These are phyloP conservation scores for Chrysoporthe cubensis DNA, from an alignment of 2,329 filamentous ascomycete genomes.

Conservation along the genomic window DNA sequence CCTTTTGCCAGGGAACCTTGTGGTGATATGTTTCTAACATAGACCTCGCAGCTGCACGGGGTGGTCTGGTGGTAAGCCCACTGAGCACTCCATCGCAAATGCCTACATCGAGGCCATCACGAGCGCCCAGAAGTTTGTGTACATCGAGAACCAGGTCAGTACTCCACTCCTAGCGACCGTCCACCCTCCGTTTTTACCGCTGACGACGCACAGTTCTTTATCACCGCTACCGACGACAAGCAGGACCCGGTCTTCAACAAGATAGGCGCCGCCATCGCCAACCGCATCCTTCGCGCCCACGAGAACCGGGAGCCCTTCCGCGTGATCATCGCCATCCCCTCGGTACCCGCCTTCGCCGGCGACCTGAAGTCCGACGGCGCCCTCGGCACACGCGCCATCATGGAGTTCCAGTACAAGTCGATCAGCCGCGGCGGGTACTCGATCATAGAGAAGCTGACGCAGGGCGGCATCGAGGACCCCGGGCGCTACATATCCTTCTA, in stretches of 20 bases:
- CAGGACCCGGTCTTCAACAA: conserved; percentile 77
- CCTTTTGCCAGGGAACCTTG: neutral
- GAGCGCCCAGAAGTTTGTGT: conserved; percentile 72
- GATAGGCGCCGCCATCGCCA: conserved; percentile 78
- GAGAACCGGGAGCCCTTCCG: conserved; percentile 69
- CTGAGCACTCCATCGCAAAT: conserved; percentile 80
- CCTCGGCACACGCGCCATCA: conserved; percentile 79
- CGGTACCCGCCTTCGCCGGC: conserved; percentile 81
- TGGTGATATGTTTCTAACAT: neutral
- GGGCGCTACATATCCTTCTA: conserved; percentile 80
- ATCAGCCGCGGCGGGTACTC: conserved; percentile 78
- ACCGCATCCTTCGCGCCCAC: conserved; percentile 74
- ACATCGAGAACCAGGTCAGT: conserved; percentile 73
- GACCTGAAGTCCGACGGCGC: conserved; percentile 74
- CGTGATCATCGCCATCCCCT: conserved; percentile 77
- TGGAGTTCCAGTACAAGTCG: conserved; percentile 84
- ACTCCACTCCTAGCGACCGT: too few relatives aligned
- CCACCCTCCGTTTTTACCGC: too few relatives aligned
- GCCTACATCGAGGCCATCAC: conserved; percentile 77
- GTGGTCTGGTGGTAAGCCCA: conserved; percentile 57
- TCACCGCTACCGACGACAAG: conserved; percentile 73
- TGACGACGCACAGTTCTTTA: conserved; percentile 69
- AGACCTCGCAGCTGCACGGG: conserved; percentile 44
- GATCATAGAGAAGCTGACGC: conserved; percentile 73
- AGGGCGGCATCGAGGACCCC: conserved; percentile 68